These are phyloP conservation scores for Bassia scoparia DNA, from an alignment of 148 eudicot species.

Conservation along the genomic window DNA sequence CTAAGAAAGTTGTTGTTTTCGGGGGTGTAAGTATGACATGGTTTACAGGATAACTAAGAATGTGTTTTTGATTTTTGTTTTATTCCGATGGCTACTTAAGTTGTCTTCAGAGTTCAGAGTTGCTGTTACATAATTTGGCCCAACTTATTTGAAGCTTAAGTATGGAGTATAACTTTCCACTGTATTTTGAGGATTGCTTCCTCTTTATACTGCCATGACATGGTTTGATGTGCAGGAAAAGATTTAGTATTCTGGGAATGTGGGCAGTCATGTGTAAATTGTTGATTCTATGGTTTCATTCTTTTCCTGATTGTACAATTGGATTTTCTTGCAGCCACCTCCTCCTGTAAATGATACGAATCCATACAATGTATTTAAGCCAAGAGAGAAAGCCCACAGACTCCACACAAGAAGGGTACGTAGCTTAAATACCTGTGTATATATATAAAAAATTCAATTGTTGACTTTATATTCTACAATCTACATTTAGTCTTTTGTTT, in stretches of 20 bases:
- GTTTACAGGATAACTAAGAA: too few species aligned
- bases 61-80: not conserved
- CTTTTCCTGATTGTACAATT: conserved; percentile 10
- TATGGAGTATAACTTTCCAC: not conserved
- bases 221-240: not conserved
- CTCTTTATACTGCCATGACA: too few species aligned
- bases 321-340: conserved; percentile 62
- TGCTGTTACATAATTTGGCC: not conserved
- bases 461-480: not conserved
- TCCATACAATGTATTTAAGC: conserved; percentile 95
- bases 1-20: too few species aligned
- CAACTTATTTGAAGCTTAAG: not conserved
- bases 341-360: conserved; percentile 97
- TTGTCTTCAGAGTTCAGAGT: not conserved
- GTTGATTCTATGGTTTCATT: conserved; percentile 7
- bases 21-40: too few species aligned
- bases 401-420: conserved; percentile 95
- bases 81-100: not conserved
- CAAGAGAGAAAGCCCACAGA: conserved; percentile 92
- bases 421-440: conserved; percentile 15
- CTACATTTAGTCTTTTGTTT: too few species aligned
- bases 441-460: not conserved
- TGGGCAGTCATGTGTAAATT: not conserved
- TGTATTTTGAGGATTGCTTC: not conserved
- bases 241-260: not conserved